Evolutionary conservation across 495 filamentous ascomycete genomes (phyloP), one percentile per base, ranked within the genome.

Genomic region (Aspergillus sparsus): DNA sequence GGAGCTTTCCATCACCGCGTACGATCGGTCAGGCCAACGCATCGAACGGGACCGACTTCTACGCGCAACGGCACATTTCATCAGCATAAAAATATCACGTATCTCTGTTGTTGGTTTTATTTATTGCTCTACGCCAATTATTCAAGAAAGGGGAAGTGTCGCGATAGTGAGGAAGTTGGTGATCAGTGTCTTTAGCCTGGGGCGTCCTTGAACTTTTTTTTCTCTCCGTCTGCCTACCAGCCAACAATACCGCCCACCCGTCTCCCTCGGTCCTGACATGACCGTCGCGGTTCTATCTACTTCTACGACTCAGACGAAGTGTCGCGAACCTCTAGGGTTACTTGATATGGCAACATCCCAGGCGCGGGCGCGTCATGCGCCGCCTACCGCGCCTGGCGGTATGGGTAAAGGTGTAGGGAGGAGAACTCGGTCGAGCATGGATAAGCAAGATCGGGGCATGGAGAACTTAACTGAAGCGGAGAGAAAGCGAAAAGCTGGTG

Each of bases 401-500:
- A 57, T 65, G 3, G 68, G 70, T 13, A 71, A 61, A 60, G 55
- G 63, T n/a, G 56, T 61, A 56, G 61, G 62, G 55, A 68, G 70
- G 49, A 68, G 77, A 61, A 67, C 68, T 60, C 77, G 74, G 61
- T 67, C 77, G 35, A 77, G 75, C 58, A 66, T 77, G 51, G 81
- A 74, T 46, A 73, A 73, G 60, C 67, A 74, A 37, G 68, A 69
- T 7, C 64, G 74, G 15, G 54, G 36, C 13, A 70, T 69, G 13
- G 67, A 70, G 11, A 63, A 68, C 32, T 55, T 65, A 54, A 71
- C 62, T 31, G 55, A 33, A 9, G 51, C 67, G 36, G 72, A 71
- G 16, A 67, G 63, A 39, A 80, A 82, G 62, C 72, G 78, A 44
- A 76, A 79, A 66, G 69, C 72, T 49, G 70, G 80, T 83, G 68